Conservation (phyloP, 1,284 basidiomycete genomes). For the Cryptococcus sp. region DNA sequence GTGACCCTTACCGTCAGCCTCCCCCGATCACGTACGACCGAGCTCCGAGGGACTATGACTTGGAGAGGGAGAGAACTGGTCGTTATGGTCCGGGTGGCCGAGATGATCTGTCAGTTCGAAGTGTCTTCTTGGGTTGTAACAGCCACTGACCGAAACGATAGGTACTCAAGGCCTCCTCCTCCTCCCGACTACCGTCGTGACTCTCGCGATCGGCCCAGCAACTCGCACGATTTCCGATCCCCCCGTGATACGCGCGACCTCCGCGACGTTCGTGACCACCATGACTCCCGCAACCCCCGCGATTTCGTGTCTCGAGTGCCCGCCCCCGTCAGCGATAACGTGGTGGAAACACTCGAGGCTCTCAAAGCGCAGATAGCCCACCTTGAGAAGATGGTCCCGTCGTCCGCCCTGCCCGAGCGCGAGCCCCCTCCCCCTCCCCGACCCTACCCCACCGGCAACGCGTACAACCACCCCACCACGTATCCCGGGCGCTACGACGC, state of each 20-base stretch:
- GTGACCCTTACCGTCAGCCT: too few species aligned
- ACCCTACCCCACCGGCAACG: neutral
- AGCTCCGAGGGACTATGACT: too few species aligned
- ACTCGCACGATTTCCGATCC: neutral
- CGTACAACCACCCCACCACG: neutral
- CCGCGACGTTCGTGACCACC: neutral
- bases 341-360: constrained; percentile 15
- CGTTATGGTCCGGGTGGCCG: too few species aligned
- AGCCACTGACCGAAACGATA: too few species aligned
- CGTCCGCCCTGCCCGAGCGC: neutral
- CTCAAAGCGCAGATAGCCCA: constrained; percentile 19
- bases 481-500: neutral
- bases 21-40: too few species aligned
- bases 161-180: too few species aligned
- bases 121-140: too few species aligned
- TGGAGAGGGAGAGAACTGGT: too few species aligned
- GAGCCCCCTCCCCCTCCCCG: neutral
- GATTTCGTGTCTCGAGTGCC: neutral
- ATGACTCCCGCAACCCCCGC: neutral
- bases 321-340: constrained; percentile 2
- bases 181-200: too few species aligned
- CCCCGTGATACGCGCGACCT: neutral
- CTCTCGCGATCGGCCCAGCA: too few species aligned
- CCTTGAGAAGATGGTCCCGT: constrained; percentile 13
- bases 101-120: too few species aligned